phyloP scores from a whole-genome alignment of 495 filamentous ascomycete genomes.

The Cetradonia linearis region DNA sequence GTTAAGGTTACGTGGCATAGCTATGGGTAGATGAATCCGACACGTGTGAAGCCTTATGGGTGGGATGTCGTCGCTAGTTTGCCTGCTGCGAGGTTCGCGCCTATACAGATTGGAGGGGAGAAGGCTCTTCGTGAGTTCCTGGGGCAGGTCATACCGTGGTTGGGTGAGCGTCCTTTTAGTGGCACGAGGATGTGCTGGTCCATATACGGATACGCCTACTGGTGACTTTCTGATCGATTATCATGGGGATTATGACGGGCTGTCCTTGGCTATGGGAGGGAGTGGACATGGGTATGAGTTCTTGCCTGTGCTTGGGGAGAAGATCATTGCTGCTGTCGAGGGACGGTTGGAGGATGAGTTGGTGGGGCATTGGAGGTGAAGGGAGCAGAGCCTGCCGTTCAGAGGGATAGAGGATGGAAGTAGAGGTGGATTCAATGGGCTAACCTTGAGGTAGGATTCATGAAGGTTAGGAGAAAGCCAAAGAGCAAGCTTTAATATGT shows the following conservation, averaged over 20 bases:
- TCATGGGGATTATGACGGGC: slow-evolving; percentile 52
- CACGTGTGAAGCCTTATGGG: slow-evolving; percentile 32
- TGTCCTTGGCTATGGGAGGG: slow-evolving; percentile 78
- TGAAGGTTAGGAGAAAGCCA: slow-evolving; percentile 23
- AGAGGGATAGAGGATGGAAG: slow-evolving; percentile 43
- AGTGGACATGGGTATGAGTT: slow-evolving; percentile 88
- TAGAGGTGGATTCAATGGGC: slow-evolving; percentile 46
- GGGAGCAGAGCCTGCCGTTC: slow-evolving; percentile 29
- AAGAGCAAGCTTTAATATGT: slow-evolving; percentile 18
- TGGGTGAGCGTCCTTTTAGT: slow-evolving; percentile 54
- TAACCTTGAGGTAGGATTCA: slow-evolving; percentile 44
- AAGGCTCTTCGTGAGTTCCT: slow-evolving; percentile 50
- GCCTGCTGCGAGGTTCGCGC: slow-evolving; percentile 9
- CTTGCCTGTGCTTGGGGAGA: slow-evolving; percentile 72
- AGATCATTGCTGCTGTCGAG: slow-evolving; percentile 58
- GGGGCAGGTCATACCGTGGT: slow-evolving; percentile 48
- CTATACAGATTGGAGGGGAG: slow-evolving; percentile 14
- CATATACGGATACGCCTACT: slow-evolving; percentile 74
- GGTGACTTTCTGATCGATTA: slow-evolving; percentile 75
- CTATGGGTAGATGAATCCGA: slow-evolving; percentile 71
- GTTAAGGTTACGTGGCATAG: slow-evolving; percentile 78
- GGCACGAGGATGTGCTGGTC: slow-evolving; percentile 76
- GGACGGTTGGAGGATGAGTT: slow-evolving; percentile 48
- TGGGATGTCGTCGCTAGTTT: slow-evolving; percentile 7
- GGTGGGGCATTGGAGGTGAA: slow-evolving; percentile 60